Evolutionary conservation across 345 rosid species (phyloP), one percentile per base, ranked within the genome.

Genomic region (Odontarrhena argentea): DNA sequence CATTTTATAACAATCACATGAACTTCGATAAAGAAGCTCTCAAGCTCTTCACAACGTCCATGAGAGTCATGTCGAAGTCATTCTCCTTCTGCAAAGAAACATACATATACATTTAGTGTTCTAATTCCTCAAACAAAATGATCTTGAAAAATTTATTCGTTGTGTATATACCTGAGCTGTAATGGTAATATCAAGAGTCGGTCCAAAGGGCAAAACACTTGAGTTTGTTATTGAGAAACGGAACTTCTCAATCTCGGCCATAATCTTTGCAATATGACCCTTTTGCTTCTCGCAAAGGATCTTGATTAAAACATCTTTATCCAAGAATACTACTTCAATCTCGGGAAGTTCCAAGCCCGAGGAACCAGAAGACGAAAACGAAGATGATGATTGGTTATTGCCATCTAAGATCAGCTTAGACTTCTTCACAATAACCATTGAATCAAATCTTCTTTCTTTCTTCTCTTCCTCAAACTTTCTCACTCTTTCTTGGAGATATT

Each of bases 211-310:
- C 59, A 89, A 80, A 61, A 78, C 83, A 74, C 79, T 86, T 80
- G 77, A 85, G 7, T 81, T 93, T 50, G 61, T 74, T 65, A 93
- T 65, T 3, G 80, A 65, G 6, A 89, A 78, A 56, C 71, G 84
- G 30, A 74, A 72, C 5, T 86, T 87, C 81, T 89, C 93, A 43
- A 89, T 73, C 74, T 84, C 88, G 40, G 86, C 78, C 18, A 87
- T 66, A 14, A 76, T 80, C 77, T 85, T 87, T 70, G 80, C 88
- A 37, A 80, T 10, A 7, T 81, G 15, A 45, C 87, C 92, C 60
- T 84, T 87, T 74, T 78, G 84, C 74, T 84, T 89, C 82, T 85
- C 92, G 56, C 90, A 85, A 64, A 87, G 94, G 34, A 89, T 82
- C 78, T 87, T 86, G 34, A 89, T 70, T 4, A 93, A 84, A 13